Evolutionary conservation across 768 basidiomycete species (phyloP).

Genomic region (Phanerodontia chrysosporium): DNA sequence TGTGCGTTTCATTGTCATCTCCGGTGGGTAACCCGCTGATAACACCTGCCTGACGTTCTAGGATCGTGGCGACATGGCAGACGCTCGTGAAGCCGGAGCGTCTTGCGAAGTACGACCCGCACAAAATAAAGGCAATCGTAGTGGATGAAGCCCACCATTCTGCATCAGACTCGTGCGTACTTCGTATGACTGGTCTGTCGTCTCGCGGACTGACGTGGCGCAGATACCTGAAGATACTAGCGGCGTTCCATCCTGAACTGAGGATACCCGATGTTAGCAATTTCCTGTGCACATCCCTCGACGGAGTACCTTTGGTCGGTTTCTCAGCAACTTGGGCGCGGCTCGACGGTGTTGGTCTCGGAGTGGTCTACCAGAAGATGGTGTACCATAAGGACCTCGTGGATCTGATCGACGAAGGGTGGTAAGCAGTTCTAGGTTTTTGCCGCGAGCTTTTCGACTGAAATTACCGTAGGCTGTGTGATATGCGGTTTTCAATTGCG

Average conservation of each 20-base stretch:
- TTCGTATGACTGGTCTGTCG: not conserved
- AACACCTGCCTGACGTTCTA: constrained; percentile 26
- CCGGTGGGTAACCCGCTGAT: not conserved
- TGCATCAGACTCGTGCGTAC: constrained; percentile 76
- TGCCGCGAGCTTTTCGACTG: not conserved
- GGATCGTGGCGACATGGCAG: constrained; percentile 88
- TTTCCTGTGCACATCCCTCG: too few relatives aligned
- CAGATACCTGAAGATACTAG: constrained; percentile 81
- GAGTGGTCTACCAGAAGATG: constrained; percentile 84
- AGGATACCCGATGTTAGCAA: too few relatives aligned
- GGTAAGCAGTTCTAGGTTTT: constrained; percentile 38
- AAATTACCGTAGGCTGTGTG: constrained; percentile 61
- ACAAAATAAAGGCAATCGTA: constrained; percentile 66
- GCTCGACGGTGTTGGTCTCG: constrained; percentile 85
- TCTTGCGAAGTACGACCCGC: constrained; percentile 71
- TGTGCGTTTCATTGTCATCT: constrained; percentile 45
- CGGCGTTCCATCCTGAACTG: constrained; percentile 72
- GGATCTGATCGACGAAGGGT: constrained; percentile 90
- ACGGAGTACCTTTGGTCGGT: constrained; percentile 57
- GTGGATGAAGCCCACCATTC: constrained; percentile 96
- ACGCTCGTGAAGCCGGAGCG: constrained; percentile 64
- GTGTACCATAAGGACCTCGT: constrained; percentile 90
- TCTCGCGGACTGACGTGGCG: not conserved
- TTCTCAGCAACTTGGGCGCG: constrained; percentile 95
- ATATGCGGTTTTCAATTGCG: constrained; percentile 81